Conservation (phyloP, 2,329 filamentous ascomycete species). For the Talaromyces pinophilus region DNA sequence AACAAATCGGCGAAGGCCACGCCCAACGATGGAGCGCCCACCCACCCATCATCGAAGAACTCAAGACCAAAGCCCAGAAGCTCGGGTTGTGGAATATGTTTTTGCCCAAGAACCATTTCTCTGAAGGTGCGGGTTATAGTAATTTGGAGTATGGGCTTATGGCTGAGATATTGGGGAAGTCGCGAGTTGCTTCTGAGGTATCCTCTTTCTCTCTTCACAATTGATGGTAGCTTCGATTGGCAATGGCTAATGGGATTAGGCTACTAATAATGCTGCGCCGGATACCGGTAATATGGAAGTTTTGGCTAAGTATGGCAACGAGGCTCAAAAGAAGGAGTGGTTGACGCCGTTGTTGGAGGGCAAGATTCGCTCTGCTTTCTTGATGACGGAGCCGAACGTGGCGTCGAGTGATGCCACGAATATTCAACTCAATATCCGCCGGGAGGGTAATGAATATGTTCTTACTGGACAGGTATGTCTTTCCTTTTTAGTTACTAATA, state of each 20-base stretch:
- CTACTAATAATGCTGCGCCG: conserved; percentile 85
- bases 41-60: conserved; percentile 79
- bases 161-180: conserved; percentile 93
- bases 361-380: conserved; percentile 82
- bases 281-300: conserved; percentile 98
- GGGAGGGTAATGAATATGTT: conserved; percentile 84
- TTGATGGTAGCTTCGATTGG: not conserved
- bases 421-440: conserved; percentile 78
- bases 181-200: conserved; percentile 72
- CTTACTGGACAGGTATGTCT: conserved; percentile 75
- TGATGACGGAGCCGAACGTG: conserved; percentile 91
- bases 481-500: not conserved
- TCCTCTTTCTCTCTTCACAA: conserved; percentile 24
- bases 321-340: conserved; percentile 82
- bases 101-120: conserved; percentile 90
- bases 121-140: conserved; percentile 88
- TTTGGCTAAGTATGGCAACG: conserved; percentile 84
- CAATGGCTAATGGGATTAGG: conserved; percentile 42
- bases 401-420: conserved; percentile 92
- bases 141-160: conserved; percentile 98
- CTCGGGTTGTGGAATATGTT: conserved; percentile 99
- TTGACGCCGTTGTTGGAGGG: conserved; percentile 78
- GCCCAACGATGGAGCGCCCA: conserved; percentile 76
- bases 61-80: conserved; percentile 79
- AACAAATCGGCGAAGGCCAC: conserved; percentile 72